Percentiles rank a stretch among this genome's conserved stretches.
Evolutionary conservation across 2,329 filamentous ascomycete genomes (phyloP).

Genomic region (Leptographium flavum): DNA sequence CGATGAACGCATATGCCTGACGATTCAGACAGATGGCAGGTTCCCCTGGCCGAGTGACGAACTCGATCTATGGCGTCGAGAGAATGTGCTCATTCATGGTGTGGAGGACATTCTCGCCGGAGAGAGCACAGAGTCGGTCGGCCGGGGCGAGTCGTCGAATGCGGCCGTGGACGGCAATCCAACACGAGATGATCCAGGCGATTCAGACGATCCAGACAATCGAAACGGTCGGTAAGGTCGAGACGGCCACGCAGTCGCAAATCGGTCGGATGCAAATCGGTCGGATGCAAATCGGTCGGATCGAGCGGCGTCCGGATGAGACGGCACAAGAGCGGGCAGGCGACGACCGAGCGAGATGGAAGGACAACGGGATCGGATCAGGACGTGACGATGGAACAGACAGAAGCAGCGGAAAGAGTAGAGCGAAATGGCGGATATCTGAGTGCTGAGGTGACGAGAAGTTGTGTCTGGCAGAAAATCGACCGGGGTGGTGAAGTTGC

Average conservation of each 20-base stretch:
- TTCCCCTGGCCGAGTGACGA: slow-evolving; percentile 1
- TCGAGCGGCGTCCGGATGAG: not conserved
- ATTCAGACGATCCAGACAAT: too few relatives aligned
- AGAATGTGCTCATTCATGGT: slow-evolving; percentile 3
- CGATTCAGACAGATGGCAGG: not conserved
- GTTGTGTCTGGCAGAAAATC: too few relatives aligned
- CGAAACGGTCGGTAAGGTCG: not conserved
- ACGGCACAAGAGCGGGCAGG: not conserved
- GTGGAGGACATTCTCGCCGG: not conserved
- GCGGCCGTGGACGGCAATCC: too few relatives aligned
- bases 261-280: not conserved
- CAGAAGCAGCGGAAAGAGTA: not conserved
- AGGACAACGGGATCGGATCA: too few relatives aligned
- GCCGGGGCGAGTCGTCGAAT: too few relatives aligned
- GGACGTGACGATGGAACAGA: not conserved
- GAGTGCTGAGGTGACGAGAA: not conserved
- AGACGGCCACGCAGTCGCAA: not conserved
- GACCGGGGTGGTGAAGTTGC: not conserved
- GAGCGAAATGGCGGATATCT: not conserved
- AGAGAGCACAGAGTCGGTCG: too few relatives aligned
- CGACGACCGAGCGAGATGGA: not conserved
- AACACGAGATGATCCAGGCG: too few relatives aligned
- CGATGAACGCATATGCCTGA: not conserved
- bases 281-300: not conserved
- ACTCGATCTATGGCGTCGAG: not conserved